Base-by-base conservation (phyloP, 768 basidiomycete genomes). In the Roridomyces roridus region DNA sequence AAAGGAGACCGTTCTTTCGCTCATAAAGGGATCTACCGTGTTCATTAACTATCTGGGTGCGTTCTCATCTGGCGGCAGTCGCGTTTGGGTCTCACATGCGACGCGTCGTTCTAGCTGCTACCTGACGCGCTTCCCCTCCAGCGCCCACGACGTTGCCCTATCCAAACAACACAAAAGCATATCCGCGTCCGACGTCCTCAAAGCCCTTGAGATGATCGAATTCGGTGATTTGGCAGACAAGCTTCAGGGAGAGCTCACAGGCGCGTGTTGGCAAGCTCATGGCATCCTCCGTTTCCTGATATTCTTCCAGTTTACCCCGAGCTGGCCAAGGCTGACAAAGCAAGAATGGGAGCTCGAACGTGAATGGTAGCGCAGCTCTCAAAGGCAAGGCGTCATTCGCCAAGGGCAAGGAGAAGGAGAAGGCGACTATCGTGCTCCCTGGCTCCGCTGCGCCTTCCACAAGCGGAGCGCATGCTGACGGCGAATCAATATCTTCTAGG, bases 11-110 rank as follows among this genome's bases (percentile, higher is more conserved):
- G 86, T 95, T 0, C 70, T 91, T 1, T 92, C 94, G 12, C 79
- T 97, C 10, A 80, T 91, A 14, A 95, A 95, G 68, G 89, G 89
- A 26, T 93, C 95, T 4, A 96, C 96, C 0, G 90, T 98, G 48
- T 98, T 98, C 71, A 95, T 99, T 63, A 96, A 91, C 70, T 96
- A 95, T 65, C 78, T 98, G 8, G 89, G 96, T 90, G 70, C 63
- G 87, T n/a, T 75, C 23, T 14, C 37, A 34, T n/a, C n/a, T n/a
- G n/a, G n/a, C n/a, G n/a, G n/a, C n/a, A n/a, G 26, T 42, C 42
- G 8, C 40, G 21, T 52, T 56, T 47, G 51, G 17, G 23, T 5
- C 12, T 42, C 40, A 1, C 23, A 34, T 10, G 53, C 34, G 51
- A 62, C 60, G 60, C 61, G 53, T 62, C 40, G 12, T 45, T n/a